These are phyloP conservation scores for Chenopodium berlandieri DNA, from an alignment of 148 eudicot genomes.

Conservation along the genomic window DNA sequence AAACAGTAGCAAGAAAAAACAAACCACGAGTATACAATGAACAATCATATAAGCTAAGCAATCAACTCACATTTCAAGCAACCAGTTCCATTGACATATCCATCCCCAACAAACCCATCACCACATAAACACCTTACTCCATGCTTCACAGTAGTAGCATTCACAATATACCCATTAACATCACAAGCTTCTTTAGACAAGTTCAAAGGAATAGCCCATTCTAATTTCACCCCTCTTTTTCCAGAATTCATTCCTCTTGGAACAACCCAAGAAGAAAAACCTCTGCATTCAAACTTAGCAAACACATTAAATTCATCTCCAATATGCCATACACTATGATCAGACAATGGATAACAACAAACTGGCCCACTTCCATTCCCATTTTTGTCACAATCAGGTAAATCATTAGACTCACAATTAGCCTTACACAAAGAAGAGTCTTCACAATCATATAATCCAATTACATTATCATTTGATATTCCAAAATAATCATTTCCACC, in stretches of 20 bases:
- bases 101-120: slow-evolving; percentile 77
- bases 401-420: slow-evolving; percentile 43
- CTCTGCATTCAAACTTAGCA: slow-evolving; percentile 66
- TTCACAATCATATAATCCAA: slow-evolving; percentile 77
- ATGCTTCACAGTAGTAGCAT: slow-evolving; percentile 50
- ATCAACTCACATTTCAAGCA: slow-evolving; percentile 63
- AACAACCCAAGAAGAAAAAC: slow-evolving; percentile 74
- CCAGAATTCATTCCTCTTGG: slow-evolving; percentile 38
- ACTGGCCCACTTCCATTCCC: slow-evolving; percentile 31
- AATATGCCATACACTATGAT: slow-evolving; percentile 50
- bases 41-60: not conserved
- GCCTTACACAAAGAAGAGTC: slow-evolving; percentile 74
- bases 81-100: slow-evolving; percentile 54
- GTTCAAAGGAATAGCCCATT: slow-evolving; percentile 69
- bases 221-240: slow-evolving; percentile 69
- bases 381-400: slow-evolving; percentile 41
- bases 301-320: slow-evolving; percentile 53
- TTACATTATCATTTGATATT: slow-evolving; percentile 62
- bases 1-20: not conserved
- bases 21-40: not conserved
- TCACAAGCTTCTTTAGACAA: slow-evolving; percentile 42
- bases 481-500: slow-evolving; percentile 47
- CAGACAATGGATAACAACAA: slow-evolving; percentile 74
- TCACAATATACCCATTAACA: slow-evolving; percentile 48
- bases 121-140: slow-evolving; percentile 73